phyloP scores from a whole-genome alignment of 1,284 basidiomycete genomes.

The Albatrellus sp. region DNA sequence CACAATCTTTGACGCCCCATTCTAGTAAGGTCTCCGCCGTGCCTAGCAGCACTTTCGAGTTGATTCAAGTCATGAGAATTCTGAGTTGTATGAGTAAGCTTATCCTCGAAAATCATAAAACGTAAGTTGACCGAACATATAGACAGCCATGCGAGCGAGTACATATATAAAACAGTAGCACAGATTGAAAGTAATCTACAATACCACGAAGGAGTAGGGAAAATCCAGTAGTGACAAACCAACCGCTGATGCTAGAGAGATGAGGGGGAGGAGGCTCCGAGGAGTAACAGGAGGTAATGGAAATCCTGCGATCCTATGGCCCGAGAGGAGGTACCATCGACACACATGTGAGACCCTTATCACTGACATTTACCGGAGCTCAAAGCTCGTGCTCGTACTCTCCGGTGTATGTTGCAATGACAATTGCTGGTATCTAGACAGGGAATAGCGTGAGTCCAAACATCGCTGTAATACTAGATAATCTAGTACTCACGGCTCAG shows the following conservation, averaged over 20 bases:
- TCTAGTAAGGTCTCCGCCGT: no score
- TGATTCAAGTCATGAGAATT: no score
- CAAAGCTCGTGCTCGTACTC: constrained; percentile 24
- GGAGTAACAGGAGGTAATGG: not conserved
- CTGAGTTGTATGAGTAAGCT: no score
- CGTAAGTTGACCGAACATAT: no score
- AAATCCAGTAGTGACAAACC: not conserved
- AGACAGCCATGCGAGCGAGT: no score
- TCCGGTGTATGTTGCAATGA: constrained; percentile 29
- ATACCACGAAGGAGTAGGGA: not conserved
- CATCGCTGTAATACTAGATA: not conserved
- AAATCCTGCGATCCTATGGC: no score
- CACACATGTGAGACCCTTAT: no score
- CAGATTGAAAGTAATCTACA: no score
- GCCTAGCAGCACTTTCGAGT: no score
- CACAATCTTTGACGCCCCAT: no score
- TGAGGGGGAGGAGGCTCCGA: not conserved
- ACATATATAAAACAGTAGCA: no score
- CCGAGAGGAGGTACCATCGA: not conserved
- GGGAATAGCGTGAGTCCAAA: not conserved
- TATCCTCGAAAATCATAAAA: no score
- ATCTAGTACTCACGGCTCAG: constrained; percentile 56
- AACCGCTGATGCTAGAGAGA: not conserved
- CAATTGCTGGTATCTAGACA: constrained; percentile 28
- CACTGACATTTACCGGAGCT: constrained; percentile 24